Percentiles rank a stretch among this genome's conserved stretches.
These are phyloP conservation scores for Penicillium bovifimosum DNA, from an alignment of 495 filamentous ascomycete genomes.

Conservation along the genomic window DNA sequence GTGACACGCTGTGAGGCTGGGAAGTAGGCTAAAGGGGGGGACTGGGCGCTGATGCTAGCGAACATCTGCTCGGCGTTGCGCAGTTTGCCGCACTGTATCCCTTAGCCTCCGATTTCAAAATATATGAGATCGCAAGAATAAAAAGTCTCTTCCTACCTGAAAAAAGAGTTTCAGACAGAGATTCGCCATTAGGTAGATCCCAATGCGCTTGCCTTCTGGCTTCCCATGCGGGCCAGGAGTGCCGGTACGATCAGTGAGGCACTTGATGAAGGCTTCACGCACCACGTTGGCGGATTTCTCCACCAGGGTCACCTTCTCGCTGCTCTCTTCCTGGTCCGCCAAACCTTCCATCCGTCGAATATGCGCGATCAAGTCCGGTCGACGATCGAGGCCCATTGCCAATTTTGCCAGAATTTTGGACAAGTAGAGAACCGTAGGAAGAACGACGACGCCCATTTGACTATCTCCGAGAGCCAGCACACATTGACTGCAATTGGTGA, in stretches of 20 bases:
- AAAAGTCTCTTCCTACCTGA: slow-evolving; percentile 46
- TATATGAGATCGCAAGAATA: not conserved
- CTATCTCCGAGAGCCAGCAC: slow-evolving; percentile 75
- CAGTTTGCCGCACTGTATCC: slow-evolving; percentile 45
- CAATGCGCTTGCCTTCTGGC: slow-evolving; percentile 77
- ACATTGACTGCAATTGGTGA: slow-evolving; percentile 48
- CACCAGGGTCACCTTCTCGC: slow-evolving; percentile 66
- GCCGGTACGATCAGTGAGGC: slow-evolving; percentile 73
- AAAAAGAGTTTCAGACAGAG: slow-evolving; percentile 85
- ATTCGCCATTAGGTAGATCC: slow-evolving; percentile 88
- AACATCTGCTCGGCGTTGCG: slow-evolving; percentile 79
- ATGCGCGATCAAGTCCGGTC: slow-evolving; percentile 62
- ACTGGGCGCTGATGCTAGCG: slow-evolving; percentile 77
- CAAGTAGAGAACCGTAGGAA: slow-evolving; percentile 71
- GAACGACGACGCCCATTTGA: slow-evolving; percentile 68
- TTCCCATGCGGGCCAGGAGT: slow-evolving; percentile 46
- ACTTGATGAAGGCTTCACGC: slow-evolving; percentile 85
- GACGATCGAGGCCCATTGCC: slow-evolving; percentile 72
- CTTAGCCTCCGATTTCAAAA: not conserved
- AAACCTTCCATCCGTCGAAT: slow-evolving; percentile 46
- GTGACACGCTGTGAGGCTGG: slow-evolving; percentile 86
- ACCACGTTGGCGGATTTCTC: slow-evolving; percentile 82
- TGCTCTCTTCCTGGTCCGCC: slow-evolving; percentile 46
- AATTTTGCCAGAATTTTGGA: slow-evolving; percentile 71
- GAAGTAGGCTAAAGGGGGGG: slow-evolving; percentile 70